Base-by-base conservation (phyloP, 352 stramenopile genomes). In the Phytophthora ramorum region DNA sequence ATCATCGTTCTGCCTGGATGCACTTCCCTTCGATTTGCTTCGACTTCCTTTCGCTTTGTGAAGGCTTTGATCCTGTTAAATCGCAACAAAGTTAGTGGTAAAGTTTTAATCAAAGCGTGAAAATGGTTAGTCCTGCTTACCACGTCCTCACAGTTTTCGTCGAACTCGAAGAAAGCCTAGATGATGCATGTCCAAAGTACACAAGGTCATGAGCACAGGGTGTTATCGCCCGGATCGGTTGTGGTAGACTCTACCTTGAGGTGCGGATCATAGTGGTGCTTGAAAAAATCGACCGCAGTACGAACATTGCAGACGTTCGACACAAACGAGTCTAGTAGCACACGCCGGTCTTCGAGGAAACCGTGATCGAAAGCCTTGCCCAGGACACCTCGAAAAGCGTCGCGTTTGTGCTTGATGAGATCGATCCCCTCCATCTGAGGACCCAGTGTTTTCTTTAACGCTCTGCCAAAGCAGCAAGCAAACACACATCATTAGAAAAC, bases 131-230 rank as follows among this genome's bases (percentile, higher is more conserved):
- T 9, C 7, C 32, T 52, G 34, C 64, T 76, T 52, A 92, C 83
- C 71, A 84, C 75, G 22, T 83, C 58, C 19, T 81, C 66, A 53
- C 83, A 92, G 69, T 92, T 71, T 22, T 78, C 69, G 32, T 89
- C 83, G 48, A 92, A 90, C n/a, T 46, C 48, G 46, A 90, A 79
- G 58, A 92, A 90, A 40, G 35, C 52, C 77, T 89, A 53, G 1
- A n/a, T 16, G 10, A 53, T 24, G 22, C 13, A 37, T 41, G 16
- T 37, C 2, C 28, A 51, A 32, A 19, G 6, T 13, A 22, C 43
- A 28, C 2, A 20, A 49, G 7, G 19, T 22, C 4, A 4, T 30
- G 30, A 45, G 30, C 16, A 19, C 16, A 13, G 37, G 16, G 14
- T 19, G 37, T 14, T 20, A 20, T 43, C 37, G 16, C 5, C 37